phyloP scores from a whole-genome alignment of 306 rosid species.

The Cicer arietinum region DNA sequence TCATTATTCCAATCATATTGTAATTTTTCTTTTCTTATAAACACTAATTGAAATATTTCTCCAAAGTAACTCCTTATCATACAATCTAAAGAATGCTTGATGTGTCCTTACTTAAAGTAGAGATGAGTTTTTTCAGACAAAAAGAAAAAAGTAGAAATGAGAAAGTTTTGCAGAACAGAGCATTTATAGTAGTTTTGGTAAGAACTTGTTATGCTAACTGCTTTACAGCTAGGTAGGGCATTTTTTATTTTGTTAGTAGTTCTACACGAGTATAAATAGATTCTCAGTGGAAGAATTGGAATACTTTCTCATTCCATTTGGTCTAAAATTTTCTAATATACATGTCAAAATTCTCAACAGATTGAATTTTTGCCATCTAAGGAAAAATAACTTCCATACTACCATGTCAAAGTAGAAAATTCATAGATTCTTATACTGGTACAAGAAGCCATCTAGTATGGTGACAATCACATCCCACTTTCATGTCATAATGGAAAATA shows the following conservation, averaged over 20 bases:
- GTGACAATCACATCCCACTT: neutral
- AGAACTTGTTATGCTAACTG: neutral
- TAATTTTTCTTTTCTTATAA: neutral
- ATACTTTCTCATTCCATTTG: neutral
- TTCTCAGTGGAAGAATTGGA: neutral
- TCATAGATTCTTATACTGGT: neutral
- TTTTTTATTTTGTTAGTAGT: neutral
- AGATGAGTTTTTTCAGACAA: too few relatives aligned
- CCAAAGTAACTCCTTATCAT: neutral
- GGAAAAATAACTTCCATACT: neutral
- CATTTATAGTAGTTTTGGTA: neutral
- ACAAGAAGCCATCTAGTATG: neutral
- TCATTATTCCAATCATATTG: neutral
- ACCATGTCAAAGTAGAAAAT: constrained; percentile 15
- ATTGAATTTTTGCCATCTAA: constrained; percentile 5
- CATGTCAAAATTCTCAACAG: neutral
- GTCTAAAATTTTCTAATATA: neutral
- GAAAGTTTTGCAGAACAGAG: neutral
- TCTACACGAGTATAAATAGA: neutral
- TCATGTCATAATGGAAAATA: constrained; percentile 17
- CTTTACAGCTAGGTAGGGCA: neutral
- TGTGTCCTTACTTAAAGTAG: too few relatives aligned
- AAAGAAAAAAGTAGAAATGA: neutral
- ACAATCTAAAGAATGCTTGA: neutral
- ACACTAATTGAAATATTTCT: neutral